Evolutionary conservation across 2,329 filamentous ascomycete species (phyloP).

Genomic region (Aureobasidium sp.): DNA sequence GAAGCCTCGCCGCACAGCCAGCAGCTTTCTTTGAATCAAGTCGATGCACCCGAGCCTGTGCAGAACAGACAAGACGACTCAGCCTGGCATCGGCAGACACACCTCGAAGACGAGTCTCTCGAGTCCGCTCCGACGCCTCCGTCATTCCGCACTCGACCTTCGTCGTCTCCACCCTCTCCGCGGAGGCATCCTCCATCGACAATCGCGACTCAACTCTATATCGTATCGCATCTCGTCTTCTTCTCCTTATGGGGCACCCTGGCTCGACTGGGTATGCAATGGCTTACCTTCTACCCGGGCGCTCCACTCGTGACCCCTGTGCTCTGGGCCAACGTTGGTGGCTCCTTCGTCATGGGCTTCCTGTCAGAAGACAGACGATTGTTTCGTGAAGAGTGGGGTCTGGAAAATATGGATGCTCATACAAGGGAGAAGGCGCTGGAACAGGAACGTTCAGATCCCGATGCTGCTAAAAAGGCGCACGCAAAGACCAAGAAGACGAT

Average conservation of each 20-base stretch:
- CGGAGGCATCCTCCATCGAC: not conserved
- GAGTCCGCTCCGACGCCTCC: constrained; percentile 36
- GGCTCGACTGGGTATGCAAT: constrained; percentile 69
- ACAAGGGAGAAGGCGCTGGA: constrained; percentile 28
- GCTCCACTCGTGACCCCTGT: constrained; percentile 65
- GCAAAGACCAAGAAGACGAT: constrained; percentile 68
- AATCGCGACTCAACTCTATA: constrained; percentile 43
- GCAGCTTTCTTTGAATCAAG: constrained; percentile 10
- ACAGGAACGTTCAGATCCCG: constrained; percentile 26
- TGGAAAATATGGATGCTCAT: constrained; percentile 12
- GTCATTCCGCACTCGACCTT: constrained; percentile 8
- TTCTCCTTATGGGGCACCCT: constrained; percentile 81
- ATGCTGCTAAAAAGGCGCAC: constrained; percentile 26
- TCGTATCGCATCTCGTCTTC: constrained; percentile 71
- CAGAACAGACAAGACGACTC: not conserved
- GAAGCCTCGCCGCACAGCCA: not conserved
- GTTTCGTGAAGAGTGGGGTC: constrained; percentile 61
- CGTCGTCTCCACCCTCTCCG: constrained; percentile 2
- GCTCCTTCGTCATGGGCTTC: constrained; percentile 78
- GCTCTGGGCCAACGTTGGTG: constrained; percentile 81
- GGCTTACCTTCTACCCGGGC: constrained; percentile 69
- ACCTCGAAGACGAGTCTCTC: constrained; percentile 27
- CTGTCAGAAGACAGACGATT: constrained; percentile 68
- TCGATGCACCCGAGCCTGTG: constrained; percentile 15
- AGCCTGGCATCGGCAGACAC: not conserved